phyloP scores from a whole-genome alignment of 2,329 filamentous ascomycete species.

The Ophiostoma angusticollis region DNA sequence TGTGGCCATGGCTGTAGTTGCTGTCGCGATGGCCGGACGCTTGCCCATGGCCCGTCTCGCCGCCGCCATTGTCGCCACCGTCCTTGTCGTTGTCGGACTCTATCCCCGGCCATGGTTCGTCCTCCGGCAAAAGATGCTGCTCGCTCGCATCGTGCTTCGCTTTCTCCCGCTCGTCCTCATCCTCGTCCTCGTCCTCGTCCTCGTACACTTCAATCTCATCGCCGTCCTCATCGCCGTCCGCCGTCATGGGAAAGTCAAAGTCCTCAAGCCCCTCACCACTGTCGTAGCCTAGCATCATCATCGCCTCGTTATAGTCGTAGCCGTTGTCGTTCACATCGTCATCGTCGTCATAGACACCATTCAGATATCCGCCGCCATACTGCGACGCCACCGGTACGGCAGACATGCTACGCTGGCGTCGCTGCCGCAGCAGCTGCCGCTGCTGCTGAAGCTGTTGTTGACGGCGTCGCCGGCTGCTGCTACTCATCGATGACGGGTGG shows the following conservation, averaged over 20 bases:
- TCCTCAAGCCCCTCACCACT: constrained; percentile 17
- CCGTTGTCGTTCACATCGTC: constrained; percentile 19
- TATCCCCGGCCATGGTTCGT: constrained; percentile 44
- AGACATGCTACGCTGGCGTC: constrained; percentile 13
- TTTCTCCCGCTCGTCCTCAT: constrained; percentile 10
- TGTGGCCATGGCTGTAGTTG: neutral
- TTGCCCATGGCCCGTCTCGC: neutral
- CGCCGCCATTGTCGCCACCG: neutral
- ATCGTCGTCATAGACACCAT: constrained; percentile 18
- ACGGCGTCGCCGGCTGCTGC: neutral
- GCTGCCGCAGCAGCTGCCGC: constrained; percentile 3
- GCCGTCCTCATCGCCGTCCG: constrained; percentile 25
- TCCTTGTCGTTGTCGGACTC: constrained; percentile 26
- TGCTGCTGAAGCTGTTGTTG: neutral
- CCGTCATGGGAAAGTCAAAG: constrained; percentile 19
- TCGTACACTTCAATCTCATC: constrained; percentile 20
- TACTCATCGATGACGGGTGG: constrained; percentile 16
- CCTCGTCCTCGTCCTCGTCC: constrained; percentile 20
- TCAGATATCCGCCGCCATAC: too few relatives aligned
- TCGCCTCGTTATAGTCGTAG: constrained; percentile 14
- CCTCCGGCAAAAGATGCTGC: constrained; percentile 33
- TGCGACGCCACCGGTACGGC: constrained; percentile 8
- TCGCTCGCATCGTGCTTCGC: constrained; percentile 12
- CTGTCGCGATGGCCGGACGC: neutral
- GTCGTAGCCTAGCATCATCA: constrained; percentile 12